A percentile compares a stretch with the other conserved stretches of the same genome.
Evolutionary conservation across 306 rosid genomes (phyloP).

Genomic region (Acacia melanoxylon): DNA sequence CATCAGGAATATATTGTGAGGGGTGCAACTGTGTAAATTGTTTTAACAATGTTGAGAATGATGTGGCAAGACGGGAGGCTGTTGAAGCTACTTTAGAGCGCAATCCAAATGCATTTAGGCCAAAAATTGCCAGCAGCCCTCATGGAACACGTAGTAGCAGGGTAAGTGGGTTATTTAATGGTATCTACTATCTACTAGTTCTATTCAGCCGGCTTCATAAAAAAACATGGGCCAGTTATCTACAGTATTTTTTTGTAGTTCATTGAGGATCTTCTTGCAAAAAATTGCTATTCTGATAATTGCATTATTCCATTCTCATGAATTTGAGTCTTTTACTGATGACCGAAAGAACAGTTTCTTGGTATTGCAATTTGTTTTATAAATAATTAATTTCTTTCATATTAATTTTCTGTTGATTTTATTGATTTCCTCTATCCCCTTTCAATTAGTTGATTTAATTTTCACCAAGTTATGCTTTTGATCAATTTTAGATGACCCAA

Average conservation of each 20-base stretch:
- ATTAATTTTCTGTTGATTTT: background rate
- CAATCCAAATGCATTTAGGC: slow-evolving; percentile 98
- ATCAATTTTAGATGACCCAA: background rate
- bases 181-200: slow-evolving; percentile 25
- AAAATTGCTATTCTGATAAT: slow-evolving; percentile 19
- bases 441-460: slow-evolving; percentile 28
- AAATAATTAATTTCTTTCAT: slow-evolving; percentile 3
- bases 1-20: slow-evolving; percentile 97
- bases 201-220: slow-evolving; percentile 14
- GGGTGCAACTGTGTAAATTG: slow-evolving; percentile 99
- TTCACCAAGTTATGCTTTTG: slow-evolving; percentile 9
- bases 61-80: slow-evolving; percentile 93
- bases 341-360: background rate
- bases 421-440: slow-evolving; percentile 2
- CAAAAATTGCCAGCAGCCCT: slow-evolving; percentile 98
- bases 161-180: slow-evolving; percentile 48
- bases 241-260: slow-evolving; percentile 21
- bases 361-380: background rate
- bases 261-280: slow-evolving; percentile 23
- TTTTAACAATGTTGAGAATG: slow-evolving; percentile 93
- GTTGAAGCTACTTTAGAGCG: slow-evolving; percentile 98
- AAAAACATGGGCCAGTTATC: slow-evolving; percentile 8
- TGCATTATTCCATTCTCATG: slow-evolving; percentile 15
- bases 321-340: slow-evolving; percentile 8
- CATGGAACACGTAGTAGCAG: slow-evolving; percentile 73